Evolutionary conservation across 73 alveolate genomes (phyloP).

Genomic region (Urostyla sp.): DNA sequence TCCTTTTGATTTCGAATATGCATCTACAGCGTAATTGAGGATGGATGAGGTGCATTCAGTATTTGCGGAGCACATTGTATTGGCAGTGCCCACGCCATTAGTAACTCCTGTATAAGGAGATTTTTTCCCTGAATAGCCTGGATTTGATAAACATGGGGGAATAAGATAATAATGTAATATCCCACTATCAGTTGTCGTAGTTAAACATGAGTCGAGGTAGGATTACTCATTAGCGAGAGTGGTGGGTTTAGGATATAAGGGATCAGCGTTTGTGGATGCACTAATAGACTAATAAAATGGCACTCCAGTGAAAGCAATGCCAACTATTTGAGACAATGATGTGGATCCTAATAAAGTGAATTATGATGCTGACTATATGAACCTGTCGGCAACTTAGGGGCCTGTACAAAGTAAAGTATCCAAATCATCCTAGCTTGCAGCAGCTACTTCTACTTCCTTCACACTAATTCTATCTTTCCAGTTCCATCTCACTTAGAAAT

Average conservation of each 20-base stretch:
- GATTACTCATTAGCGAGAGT: neutral
- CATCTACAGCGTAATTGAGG: neutral
- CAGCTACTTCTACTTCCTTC: neutral
- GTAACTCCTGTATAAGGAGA: neutral
- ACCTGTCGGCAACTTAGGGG: neutral
- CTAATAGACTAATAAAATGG: neutral
- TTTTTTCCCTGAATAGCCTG: neutral
- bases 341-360: neutral
- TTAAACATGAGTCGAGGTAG: neutral
- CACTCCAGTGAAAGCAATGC: conserved; percentile 37
- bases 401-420: neutral
- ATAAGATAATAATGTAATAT: conserved; percentile 6
- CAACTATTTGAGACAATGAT: neutral
- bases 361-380: neutral
- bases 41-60: no score
- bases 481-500: neutral
- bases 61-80: no score
- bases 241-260: conserved; percentile 7
- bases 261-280: neutral
- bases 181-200: conserved; percentile 8
- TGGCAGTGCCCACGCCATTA: neutral
- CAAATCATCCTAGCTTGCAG: neutral
- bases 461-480: neutral
- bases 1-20: neutral
- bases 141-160: conserved; percentile 30